Conservation (phyloP, 495 filamentous ascomycete species). For the Penicillium longicatenatum region DNA sequence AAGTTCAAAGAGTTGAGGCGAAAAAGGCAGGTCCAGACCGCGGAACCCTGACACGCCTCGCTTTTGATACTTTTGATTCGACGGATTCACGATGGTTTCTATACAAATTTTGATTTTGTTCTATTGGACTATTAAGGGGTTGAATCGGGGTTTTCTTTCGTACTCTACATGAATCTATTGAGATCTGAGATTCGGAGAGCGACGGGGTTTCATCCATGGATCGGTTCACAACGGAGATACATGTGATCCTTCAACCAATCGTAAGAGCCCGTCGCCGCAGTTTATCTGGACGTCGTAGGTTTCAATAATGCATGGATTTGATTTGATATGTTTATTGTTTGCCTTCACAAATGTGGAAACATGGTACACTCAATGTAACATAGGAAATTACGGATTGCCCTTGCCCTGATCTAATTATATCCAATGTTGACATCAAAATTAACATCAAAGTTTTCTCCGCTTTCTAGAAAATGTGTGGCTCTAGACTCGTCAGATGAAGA, state of each 20-base stretch:
- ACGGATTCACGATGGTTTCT: neutral
- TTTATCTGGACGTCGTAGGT: constrained; percentile 15
- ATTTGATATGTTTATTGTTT: neutral
- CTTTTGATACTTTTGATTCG: constrained; percentile 5
- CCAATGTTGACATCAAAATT: no score
- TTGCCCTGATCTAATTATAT: neutral
- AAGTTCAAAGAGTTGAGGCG: constrained; percentile 14
- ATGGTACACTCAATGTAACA: neutral
- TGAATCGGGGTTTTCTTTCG: no score
- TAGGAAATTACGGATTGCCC: no score
- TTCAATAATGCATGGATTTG: neutral
- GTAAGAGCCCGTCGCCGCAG: constrained; percentile 2
- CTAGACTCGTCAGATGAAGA: neutral
- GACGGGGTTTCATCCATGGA: constrained; percentile 12
- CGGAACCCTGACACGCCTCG: constrained; percentile 15
- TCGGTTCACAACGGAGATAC: constrained; percentile 15
- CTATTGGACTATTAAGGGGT: no score
- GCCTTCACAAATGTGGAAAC: no score
- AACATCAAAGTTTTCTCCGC: neutral
- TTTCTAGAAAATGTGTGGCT: neutral
- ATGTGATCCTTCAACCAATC: constrained; percentile 7
- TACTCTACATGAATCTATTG: no score
- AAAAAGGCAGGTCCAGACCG: constrained; percentile 18
- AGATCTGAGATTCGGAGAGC: neutral
- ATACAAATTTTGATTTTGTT: neutral